Evolutionary conservation across 441 rosid species (phyloP).

Genomic region (Capsella rubella): DNA sequence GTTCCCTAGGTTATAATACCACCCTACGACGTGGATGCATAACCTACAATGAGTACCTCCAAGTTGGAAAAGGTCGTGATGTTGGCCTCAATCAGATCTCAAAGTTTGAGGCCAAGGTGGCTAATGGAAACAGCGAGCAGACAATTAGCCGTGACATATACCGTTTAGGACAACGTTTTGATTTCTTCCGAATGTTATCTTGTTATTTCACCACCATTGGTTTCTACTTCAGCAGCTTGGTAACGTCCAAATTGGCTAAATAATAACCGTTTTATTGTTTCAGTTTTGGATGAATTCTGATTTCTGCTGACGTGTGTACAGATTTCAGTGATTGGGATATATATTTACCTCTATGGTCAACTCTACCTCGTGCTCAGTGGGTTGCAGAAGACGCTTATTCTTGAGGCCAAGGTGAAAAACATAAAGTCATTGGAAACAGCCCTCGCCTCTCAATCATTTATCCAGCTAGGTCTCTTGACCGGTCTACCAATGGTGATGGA

Average conservation of each 20-base stretch:
- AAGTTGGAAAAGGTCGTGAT: conserved; percentile 99
- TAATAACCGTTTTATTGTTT: neutral
- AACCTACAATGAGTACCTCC: conserved; percentile 89
- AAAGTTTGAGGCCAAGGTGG: conserved; percentile 96
- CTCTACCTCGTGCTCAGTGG: conserved; percentile 97
- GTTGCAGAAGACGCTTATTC: conserved; percentile 74
- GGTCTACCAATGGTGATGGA: conserved; percentile 99
- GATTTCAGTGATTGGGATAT: conserved; percentile 87
- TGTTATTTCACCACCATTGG: conserved; percentile 99
- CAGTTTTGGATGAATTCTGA: conserved; percentile 24
- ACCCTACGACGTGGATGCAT: conserved; percentile 82
- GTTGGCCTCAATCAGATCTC: conserved; percentile 98
- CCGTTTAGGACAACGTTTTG: conserved; percentile 89
- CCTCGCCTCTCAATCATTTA: conserved; percentile 96
- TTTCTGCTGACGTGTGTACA: conserved; percentile 43
- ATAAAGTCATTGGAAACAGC: conserved; percentile 94
- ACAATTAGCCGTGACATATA: conserved; percentile 92
- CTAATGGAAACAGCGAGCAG: conserved; percentile 97
- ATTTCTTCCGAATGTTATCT: conserved; percentile 97
- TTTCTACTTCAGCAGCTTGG: conserved; percentile 93
- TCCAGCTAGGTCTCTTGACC: conserved; percentile 96
- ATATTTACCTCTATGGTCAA: conserved; percentile 96
- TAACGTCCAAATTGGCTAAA: conserved; percentile 43
- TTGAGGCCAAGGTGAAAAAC: conserved; percentile 84
- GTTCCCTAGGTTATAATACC: conserved; percentile 74